Evolutionary conservation across 805 yeast species (phyloP).

Genomic region (Wickerhamiella azymoides): DNA sequence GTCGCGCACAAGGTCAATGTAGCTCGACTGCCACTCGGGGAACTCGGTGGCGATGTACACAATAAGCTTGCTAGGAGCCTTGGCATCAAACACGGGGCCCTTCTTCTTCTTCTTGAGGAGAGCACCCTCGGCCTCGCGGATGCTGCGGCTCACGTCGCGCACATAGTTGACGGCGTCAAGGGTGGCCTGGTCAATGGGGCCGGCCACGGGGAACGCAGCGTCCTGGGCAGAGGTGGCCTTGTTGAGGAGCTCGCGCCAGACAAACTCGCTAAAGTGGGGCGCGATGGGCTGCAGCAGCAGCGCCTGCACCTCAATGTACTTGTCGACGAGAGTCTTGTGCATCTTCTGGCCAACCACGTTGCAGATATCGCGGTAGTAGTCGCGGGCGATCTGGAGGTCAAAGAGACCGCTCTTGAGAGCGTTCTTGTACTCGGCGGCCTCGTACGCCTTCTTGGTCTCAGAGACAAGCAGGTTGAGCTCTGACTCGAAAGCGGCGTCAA

Average conservation of each 20-base stretch:
- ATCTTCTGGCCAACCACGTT: slow-evolving; percentile 35
- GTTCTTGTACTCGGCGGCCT: slow-evolving; percentile 62
- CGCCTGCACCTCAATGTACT: slow-evolving; percentile 77
- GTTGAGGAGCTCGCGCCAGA: slow-evolving; percentile 70
- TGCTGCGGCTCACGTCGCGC: slow-evolving; percentile 61
- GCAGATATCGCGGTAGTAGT: slow-evolving; percentile 80
- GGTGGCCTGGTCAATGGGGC: slow-evolving; percentile 47
- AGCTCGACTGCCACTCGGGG: slow-evolving; percentile 81
- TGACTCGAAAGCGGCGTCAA: slow-evolving; percentile 81
- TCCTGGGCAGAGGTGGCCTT: slow-evolving; percentile 53
- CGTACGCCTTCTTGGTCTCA: slow-evolving; percentile 57
- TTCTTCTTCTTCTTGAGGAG: slow-evolving; percentile 69
- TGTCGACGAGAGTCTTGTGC: slow-evolving; percentile 70
- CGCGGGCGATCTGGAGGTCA: slow-evolving; percentile 91
- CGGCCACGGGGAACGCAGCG: slow-evolving; percentile 63
- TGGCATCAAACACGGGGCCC: slow-evolving; percentile 56
- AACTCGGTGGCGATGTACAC: slow-evolving; percentile 67
- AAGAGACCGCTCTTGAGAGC: slow-evolving; percentile 86
- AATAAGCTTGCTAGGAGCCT: slow-evolving; percentile 59
- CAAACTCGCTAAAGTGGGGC: slow-evolving; percentile 87
- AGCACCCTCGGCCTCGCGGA: slow-evolving; percentile 87
- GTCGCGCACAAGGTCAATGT: slow-evolving; percentile 65
- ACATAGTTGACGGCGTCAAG: slow-evolving; percentile 66
- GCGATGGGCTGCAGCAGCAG: slow-evolving; percentile 82
- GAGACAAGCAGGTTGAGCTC: slow-evolving; percentile 78